These are phyloP conservation scores for Gastrolobium bilobum DNA, from an alignment of 306 rosid genomes.

Conservation along the genomic window DNA sequence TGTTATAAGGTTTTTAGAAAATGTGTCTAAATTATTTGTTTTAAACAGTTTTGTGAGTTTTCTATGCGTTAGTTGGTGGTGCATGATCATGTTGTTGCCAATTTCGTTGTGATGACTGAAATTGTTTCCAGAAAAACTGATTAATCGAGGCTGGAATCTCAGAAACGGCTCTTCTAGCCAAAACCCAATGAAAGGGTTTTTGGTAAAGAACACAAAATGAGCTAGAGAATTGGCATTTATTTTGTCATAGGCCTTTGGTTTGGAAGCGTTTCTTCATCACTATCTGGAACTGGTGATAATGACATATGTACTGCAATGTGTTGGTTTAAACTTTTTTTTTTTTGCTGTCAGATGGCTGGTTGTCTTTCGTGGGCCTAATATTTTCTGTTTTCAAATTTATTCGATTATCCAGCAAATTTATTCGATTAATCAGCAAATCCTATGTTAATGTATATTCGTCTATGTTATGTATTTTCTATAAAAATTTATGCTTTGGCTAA, in stretches of 20 bases:
- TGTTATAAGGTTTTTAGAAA: background rate
- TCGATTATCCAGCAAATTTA: background rate
- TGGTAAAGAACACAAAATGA: constrained; percentile 74
- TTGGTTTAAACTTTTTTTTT: background rate
- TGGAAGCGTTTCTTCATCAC: constrained; percentile 62
- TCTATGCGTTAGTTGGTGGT: background rate
- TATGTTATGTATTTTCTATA: background rate
- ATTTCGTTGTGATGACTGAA: constrained; percentile 45
- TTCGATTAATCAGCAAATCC: background rate
- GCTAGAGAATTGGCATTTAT: constrained; percentile 86
- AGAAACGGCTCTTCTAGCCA: constrained; percentile 62
- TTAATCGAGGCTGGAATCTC: constrained; percentile 97
- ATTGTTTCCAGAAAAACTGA: constrained; percentile 51
- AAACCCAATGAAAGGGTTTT: constrained; percentile 51
- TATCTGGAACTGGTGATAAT: constrained; percentile 32
- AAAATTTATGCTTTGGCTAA: background rate
- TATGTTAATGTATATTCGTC: background rate
- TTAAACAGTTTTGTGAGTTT: background rate
- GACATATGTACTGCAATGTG: constrained; percentile 3
- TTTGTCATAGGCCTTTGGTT: constrained; percentile 94
- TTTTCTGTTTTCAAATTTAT: background rate
- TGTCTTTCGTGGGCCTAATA: background rate
- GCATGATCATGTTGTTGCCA: constrained; percentile 25
- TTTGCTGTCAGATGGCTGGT: background rate
- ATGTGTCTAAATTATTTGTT: background rate